Evolutionary conservation across 257 asterid genomes (phyloP).

Genomic region (Vinca minor): DNA sequence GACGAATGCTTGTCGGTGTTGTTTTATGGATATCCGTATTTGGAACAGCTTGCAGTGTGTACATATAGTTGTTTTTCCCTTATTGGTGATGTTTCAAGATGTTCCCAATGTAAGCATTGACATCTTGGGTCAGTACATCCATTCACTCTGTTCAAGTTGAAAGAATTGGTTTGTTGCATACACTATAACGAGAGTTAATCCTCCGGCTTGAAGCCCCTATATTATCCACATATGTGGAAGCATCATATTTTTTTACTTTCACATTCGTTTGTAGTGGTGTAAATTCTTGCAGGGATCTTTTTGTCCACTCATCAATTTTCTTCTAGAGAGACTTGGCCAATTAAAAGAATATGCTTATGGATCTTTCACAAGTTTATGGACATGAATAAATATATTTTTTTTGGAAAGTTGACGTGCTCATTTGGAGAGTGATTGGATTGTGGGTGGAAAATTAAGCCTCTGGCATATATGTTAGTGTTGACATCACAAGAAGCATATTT

Average conservation of each 20-base stretch:
- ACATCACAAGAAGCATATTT: too few species aligned
- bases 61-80: background rate
- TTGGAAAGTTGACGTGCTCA: background rate
- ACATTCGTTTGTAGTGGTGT: background rate
- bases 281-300: background rate
- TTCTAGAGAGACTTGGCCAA: background rate
- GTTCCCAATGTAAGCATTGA: background rate
- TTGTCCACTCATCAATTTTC: background rate
- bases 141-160: background rate
- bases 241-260: too few species aligned
- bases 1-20: background rate
- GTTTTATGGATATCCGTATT: background rate
- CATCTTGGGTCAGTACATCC: background rate
- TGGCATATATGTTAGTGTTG: background rate
- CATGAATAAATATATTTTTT: background rate
- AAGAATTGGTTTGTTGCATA: too few species aligned
- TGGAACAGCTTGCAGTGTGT: background rate
- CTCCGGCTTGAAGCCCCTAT: background rate
- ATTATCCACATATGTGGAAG: background rate
- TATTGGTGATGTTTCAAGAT: background rate
- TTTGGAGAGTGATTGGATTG: background rate
- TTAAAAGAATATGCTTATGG: background rate
- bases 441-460: background rate
- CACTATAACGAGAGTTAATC: background rate
- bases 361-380: background rate